Percentiles rank a stretch among this genome's conserved stretches.
These are phyloP conservation scores for Wakefieldia striispora DNA, from an alignment of 768 basidiomycete genomes.

Conservation along the genomic window DNA sequence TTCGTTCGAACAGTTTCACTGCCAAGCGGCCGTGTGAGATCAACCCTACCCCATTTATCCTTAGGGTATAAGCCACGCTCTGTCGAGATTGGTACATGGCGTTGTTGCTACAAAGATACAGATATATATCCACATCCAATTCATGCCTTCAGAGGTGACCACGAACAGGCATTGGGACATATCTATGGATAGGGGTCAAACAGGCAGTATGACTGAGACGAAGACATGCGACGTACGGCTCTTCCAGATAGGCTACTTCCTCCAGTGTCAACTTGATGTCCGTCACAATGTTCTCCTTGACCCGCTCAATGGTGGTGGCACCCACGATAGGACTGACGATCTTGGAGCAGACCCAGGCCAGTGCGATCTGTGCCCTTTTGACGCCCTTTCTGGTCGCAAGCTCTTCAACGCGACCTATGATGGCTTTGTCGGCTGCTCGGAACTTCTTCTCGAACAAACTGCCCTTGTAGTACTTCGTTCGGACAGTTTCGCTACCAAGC, in stretches of 20 bases:
- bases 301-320: constrained; percentile 30
- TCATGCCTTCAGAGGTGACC: constrained; percentile 9
- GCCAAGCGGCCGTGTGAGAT: constrained; percentile 37
- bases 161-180: constrained; percentile 19
- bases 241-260: constrained; percentile 32
- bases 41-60: too few relatives aligned
- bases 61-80: too few relatives aligned
- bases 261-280: constrained; percentile 25
- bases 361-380: constrained; percentile 45
- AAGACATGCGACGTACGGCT: constrained; percentile 20
- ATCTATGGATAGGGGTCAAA: constrained; percentile 11
- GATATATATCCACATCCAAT: not conserved
- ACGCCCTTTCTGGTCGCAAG: constrained; percentile 39
- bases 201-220: not conserved
- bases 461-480: constrained; percentile 16
- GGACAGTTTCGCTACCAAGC: constrained; percentile 22
- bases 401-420: constrained; percentile 41
- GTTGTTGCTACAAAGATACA: constrained; percentile 2
- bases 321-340: constrained; percentile 46
- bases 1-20: constrained; percentile 21
- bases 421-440: constrained; percentile 31
- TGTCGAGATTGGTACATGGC: not conserved
- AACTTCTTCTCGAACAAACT: constrained; percentile 23
- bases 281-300: constrained; percentile 30
- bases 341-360: constrained; percentile 42